Evolutionary conservation across 2,329 filamentous ascomycete species (phyloP).

Genomic region (Alternaria hordeiaustralica): DNA sequence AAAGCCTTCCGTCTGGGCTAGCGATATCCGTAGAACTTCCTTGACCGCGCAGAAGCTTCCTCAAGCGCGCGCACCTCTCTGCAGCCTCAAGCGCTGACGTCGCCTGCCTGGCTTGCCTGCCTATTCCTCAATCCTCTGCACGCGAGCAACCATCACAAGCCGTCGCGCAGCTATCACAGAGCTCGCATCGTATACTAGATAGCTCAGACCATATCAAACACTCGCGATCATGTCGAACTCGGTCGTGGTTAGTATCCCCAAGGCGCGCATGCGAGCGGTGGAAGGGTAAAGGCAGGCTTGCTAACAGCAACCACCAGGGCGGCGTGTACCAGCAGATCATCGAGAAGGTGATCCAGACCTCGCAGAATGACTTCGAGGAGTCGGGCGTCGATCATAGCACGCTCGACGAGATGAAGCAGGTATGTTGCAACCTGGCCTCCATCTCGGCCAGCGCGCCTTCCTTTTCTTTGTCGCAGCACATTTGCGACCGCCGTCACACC

Average conservation of each 20-base stretch:
- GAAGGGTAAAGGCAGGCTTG: slow-evolving; percentile 22
- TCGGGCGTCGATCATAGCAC: slow-evolving; percentile 88
- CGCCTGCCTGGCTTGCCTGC: slow-evolving; percentile 36
- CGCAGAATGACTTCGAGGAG: slow-evolving; percentile 95
- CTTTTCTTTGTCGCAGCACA: slow-evolving; percentile 18
- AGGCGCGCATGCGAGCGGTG: slow-evolving; percentile 21
- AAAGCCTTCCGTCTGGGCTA: slow-evolving; percentile 33
- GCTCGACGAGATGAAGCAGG: slow-evolving; percentile 84
- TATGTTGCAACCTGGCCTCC: slow-evolving; percentile 59
- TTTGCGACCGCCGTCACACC: slow-evolving; percentile 10
- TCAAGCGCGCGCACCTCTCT: slow-evolving; percentile 30
- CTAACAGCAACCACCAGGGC: slow-evolving; percentile 59
- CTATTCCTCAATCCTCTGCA: slow-evolving; percentile 23
- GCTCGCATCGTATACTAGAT: slow-evolving; percentile 23
- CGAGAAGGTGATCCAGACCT: slow-evolving; percentile 68
- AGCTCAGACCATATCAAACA: slow-evolving; percentile 20
- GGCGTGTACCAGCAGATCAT: slow-evolving; percentile 90
- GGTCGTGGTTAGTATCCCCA: slow-evolving; percentile 47
- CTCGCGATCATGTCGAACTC: slow-evolving; percentile 46
- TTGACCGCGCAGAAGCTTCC: slow-evolving; percentile 34
- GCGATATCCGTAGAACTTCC: slow-evolving; percentile 28
- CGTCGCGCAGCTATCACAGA: slow-evolving; percentile 18
- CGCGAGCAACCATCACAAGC: slow-evolving; percentile 30
- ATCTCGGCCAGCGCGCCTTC: slow-evolving; percentile 21
- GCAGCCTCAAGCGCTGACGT: slow-evolving; percentile 39